phyloP scores from a whole-genome alignment of 305 asterid genomes.

The Euphrasia arctica region DNA sequence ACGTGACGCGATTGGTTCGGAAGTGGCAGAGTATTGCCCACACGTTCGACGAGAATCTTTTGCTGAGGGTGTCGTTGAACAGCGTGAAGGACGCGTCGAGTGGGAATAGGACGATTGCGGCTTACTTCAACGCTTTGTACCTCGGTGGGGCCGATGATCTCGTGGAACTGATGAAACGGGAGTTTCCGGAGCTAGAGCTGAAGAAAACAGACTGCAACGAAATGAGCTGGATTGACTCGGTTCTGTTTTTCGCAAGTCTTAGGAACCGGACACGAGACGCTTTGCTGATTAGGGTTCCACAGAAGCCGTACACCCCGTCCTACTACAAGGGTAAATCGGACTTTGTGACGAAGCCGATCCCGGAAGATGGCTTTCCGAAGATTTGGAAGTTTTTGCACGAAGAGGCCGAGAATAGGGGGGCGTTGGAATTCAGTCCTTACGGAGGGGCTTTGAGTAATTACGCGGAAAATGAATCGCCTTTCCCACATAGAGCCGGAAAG shows the following conservation, averaged over 20 bases:
- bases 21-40: constrained; percentile 29
- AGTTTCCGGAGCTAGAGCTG: constrained; percentile 31
- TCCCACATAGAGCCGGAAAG: constrained; percentile 30
- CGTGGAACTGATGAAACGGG: constrained; percentile 18
- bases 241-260: constrained; percentile 14
- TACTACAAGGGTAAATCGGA: constrained; percentile 27
- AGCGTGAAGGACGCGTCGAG: constrained; percentile 1
- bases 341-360: constrained; percentile 18
- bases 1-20: constrained; percentile 17
- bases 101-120: constrained; percentile 18
- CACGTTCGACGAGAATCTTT: constrained; percentile 16
- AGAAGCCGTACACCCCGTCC: neutral
- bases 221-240: constrained; percentile 33
- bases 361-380: neutral
- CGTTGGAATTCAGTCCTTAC: constrained; percentile 35
- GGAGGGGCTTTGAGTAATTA: constrained; percentile 29
- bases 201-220: constrained; percentile 21
- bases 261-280: neutral
- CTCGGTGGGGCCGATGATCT: constrained; percentile 19
- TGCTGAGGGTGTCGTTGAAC: constrained; percentile 12
- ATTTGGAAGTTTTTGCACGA: constrained; percentile 13
- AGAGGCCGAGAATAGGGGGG: constrained; percentile 9
- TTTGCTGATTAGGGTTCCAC: constrained; percentile 18
- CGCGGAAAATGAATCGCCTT: constrained; percentile 32
- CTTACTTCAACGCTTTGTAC: constrained; percentile 25